These are phyloP conservation scores for Globisporangium mamillatum DNA, from an alignment of 352 stramenopile genomes.

Conservation along the genomic window DNA sequence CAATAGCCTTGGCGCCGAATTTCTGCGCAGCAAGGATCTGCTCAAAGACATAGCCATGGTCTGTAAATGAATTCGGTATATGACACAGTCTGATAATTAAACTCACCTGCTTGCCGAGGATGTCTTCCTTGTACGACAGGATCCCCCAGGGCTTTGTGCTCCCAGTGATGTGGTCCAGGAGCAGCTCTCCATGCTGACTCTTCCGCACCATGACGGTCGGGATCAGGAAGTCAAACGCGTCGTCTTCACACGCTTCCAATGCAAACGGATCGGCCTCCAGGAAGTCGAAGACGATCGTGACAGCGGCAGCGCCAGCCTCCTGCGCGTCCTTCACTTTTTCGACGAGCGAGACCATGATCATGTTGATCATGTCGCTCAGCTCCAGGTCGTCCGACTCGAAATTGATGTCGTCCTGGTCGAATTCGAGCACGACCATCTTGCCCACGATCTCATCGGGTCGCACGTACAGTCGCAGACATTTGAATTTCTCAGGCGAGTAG, in stretches of 20 bases:
- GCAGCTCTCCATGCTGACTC: conserved; percentile 41
- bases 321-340: conserved; percentile 74
- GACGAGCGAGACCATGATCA: conserved; percentile 68
- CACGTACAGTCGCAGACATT: conserved; percentile 58
- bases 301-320: conserved; percentile 44
- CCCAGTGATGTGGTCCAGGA: conserved; percentile 46
- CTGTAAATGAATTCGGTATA: not conserved
- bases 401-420: conserved; percentile 55
- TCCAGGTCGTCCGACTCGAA: conserved; percentile 55
- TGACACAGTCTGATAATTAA: not conserved
- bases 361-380: conserved; percentile 50
- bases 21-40: conserved; percentile 67
- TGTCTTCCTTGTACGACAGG: conserved; percentile 64
- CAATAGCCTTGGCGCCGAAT: conserved; percentile 56
- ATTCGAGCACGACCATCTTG: conserved; percentile 68
- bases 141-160: conserved; percentile 34
- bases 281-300: conserved; percentile 69
- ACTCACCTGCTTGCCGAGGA: conserved; percentile 62
- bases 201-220: conserved; percentile 71
- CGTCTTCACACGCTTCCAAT: conserved; percentile 46
- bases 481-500: conserved; percentile 65
- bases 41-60: not conserved
- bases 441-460: conserved; percentile 61
- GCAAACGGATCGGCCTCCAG: conserved; percentile 65
- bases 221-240: conserved; percentile 54